Evolutionary conservation across 352 stramenopile genomes (phyloP).

Genomic region (Peronospora belbahrii): DNA sequence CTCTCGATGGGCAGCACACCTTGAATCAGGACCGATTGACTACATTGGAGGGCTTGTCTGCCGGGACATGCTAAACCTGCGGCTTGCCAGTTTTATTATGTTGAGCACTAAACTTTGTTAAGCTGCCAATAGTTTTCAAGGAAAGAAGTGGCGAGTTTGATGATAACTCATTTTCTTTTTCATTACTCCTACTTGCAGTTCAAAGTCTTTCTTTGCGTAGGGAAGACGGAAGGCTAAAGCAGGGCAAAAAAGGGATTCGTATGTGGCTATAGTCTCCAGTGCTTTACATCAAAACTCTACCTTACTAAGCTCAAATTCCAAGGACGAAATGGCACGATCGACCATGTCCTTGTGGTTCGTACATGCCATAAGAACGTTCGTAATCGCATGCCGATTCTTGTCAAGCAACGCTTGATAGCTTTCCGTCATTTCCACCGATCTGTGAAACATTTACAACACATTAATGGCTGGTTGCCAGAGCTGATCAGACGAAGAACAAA

Average conservation of each 20-base stretch:
- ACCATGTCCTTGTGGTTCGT: slow-evolving; percentile 62
- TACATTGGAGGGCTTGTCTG: slow-evolving; percentile 6
- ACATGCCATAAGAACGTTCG: slow-evolving; percentile 52
- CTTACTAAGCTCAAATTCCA: slow-evolving; percentile 46
- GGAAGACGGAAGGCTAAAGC: background rate
- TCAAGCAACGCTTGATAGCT: slow-evolving; percentile 42
- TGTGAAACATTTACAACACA: slow-evolving; percentile 13
- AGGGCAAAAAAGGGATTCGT: background rate
- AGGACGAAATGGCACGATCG: slow-evolving; percentile 47
- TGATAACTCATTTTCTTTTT: slow-evolving; percentile 14
- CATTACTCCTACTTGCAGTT: slow-evolving; percentile 20
- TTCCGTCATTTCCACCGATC: slow-evolving; percentile 40
- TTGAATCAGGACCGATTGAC: slow-evolving; percentile 13
- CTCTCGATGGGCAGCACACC: slow-evolving; percentile 20
- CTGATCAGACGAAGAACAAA: background rate
- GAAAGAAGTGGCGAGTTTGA: slow-evolving; percentile 11
- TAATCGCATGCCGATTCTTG: slow-evolving; percentile 55
- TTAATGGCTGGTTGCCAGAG: background rate
- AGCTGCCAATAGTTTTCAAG: slow-evolving; percentile 4
- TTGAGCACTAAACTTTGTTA: slow-evolving; percentile 2
- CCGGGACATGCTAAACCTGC: background rate
- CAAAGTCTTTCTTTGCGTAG: slow-evolving; percentile 13
- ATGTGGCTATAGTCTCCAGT: slow-evolving; percentile 2
- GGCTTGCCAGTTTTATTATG: background rate
- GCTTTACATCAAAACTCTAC: slow-evolving; percentile 35